A percentile compares a stretch with the other conserved stretches of the same genome.
These are phyloP conservation scores for Cornus controversa DNA, from an alignment of 148 eudicot species.

Conservation along the genomic window DNA sequence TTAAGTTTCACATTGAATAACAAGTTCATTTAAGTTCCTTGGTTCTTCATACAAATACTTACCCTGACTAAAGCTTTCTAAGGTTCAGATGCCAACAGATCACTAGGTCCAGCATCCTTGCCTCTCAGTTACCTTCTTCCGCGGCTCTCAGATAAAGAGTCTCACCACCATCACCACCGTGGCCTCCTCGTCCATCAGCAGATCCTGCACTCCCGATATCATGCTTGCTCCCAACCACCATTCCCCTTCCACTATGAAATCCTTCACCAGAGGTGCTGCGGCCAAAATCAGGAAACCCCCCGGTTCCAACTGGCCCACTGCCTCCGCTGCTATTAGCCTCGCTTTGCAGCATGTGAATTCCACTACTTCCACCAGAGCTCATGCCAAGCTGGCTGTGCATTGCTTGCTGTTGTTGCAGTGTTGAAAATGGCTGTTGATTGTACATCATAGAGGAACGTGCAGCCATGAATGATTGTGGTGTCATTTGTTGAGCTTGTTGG, in stretches of 20 bases:
- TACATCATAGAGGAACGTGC: conserved; percentile 90
- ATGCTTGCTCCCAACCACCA: conserved; percentile 45
- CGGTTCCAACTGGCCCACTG: conserved; percentile 31
- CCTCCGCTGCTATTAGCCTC: conserved; percentile 48
- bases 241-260: conserved; percentile 16
- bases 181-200: conserved; percentile 45
- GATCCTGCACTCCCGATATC: conserved; percentile 42
- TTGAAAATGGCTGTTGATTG: conserved; percentile 70
- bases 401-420: conserved; percentile 74
- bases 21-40: conserved; percentile 1
- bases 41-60: conserved; percentile 2
- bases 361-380: conserved; percentile 61
- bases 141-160: conserved; percentile 64
- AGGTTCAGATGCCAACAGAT: conserved; percentile 4
- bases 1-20: conserved; percentile 7
- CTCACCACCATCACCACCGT: conserved; percentile 62
- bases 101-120: neutral
- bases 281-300: conserved; percentile 56
- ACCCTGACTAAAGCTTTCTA: conserved; percentile 7
- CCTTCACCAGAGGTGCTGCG: conserved; percentile 22
- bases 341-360: conserved; percentile 70
- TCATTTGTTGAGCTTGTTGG: conserved; percentile 75
- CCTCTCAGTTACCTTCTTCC: conserved; percentile 60
- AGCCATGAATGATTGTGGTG: conserved; percentile 83
- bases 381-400: conserved; percentile 69